Base-by-base conservation (phyloP, 2,329 filamentous ascomycete species). In the Fusarium pseudograminearum region DNA sequence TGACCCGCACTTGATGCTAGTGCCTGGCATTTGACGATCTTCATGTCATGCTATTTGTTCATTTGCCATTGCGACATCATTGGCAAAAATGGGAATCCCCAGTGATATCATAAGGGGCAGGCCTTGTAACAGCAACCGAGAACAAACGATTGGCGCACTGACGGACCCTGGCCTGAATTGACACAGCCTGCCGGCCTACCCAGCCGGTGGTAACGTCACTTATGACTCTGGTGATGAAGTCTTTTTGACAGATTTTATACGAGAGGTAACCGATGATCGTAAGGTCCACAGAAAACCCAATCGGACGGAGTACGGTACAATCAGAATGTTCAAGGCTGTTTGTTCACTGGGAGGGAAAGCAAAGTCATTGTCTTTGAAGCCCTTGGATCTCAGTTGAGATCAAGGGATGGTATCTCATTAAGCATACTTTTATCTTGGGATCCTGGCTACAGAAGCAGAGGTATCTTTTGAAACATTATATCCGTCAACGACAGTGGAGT, bases 381-480 rank as follows among this genome's bases (percentile, higher is more conserved):
- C 61, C 58, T 42, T 54, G 47, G 50, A 54, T 62, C 64, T 60
- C 51, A 60, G 46, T 30, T 34, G 44, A 66, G 58, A 62, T 40
- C 42, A 48, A 44, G 61, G 44, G 60, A 42, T 44, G 50, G 44
- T 56, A 71, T 72, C 52, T 74, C 54, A 73, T 76, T 74, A 72
- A 73, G 55, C 72, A 71, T 73, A 65, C 65, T 69, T 71, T 74
- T 72, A 65, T 74, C 71, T 72, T 62, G 51, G 72, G 72, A 61
- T 69, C 59, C 66, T 71, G 65, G 57, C 63, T 73, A 69, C 44
- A 38, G 55, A 53, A 28, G 42, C 54, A 70, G 62, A 75, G 71
- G 71, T 70, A 71, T 74, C 71, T 73, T 73, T 70, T 59, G 48
- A 63, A 74, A 61, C 67, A 74, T 73, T 65, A 69, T 67, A 61